Evolutionary conservation across 2,329 filamentous ascomycete species (phyloP), one percentile per base, ranked within the genome.

Genomic region (Chrysoporthe austroafricana): DNA sequence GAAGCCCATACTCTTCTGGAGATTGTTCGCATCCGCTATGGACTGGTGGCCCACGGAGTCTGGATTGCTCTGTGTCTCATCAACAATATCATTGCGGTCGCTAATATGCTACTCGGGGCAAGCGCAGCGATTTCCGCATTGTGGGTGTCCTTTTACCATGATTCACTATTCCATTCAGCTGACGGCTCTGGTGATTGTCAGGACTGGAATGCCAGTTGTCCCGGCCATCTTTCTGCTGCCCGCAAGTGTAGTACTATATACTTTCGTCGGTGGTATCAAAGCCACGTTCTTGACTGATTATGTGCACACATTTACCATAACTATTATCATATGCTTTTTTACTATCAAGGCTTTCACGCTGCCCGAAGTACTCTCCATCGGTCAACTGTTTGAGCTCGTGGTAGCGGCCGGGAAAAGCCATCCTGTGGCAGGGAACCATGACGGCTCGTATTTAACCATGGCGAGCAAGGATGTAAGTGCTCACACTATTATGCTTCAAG

Each of bases 381-480:
- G 77, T 0, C 77, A 81, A 1, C 76, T 88, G 1, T 88, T 81
- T 54, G 82, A 86, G 4, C 77, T 86, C 0, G 75, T 88, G 1
- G 77, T 82, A 6, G 77, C 80, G 4, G 82, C 83, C 0, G 81
- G 79, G 0, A 72, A 76, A 2, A 76, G 76, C 0, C 77, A 82
- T 48, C 85, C 85, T 0, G 81, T 87, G 0, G 73, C 76, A 0
- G 86, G 85, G 0, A 88, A 88, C 48, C 75, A 85, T 21, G 73
- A 80, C n/a, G 85, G 85, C 0, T 84, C 83, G 0, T 86, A 85
- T 67, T 70, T 88, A 63, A 87, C 86, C 0, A 85, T 88, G 83
- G 85, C 81, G 44, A 85, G 84, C 2, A 83, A 85, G 66, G 77
- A 77, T 21, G 80, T 82, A 57, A 54, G 65, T 14, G 59, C 18